phyloP scores from a whole-genome alignment of 1,284 basidiomycete genomes.

The Rhodotorula sp. region DNA sequence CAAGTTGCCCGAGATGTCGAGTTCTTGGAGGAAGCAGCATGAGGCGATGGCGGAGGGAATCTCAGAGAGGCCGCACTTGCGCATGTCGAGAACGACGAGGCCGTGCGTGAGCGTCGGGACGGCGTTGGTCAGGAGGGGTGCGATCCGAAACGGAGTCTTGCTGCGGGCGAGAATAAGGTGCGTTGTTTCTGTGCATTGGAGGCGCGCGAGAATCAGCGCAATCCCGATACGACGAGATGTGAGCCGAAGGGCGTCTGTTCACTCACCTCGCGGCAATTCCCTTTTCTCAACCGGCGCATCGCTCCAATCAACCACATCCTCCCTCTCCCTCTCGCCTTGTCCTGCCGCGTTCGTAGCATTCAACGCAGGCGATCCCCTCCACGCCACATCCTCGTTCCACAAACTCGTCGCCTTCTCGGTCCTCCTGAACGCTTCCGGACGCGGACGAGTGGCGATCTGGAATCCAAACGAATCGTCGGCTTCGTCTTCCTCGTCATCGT shows the following conservation, averaged over 20 bases:
- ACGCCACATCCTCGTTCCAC: constrained; percentile 6
- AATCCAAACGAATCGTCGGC: constrained; percentile 14
- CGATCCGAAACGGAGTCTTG: constrained; percentile 69
- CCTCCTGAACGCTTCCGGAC: background rate
- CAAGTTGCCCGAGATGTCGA: constrained; percentile 88
- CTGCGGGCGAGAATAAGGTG: constrained; percentile 80
- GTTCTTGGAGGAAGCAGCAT: constrained; percentile 71
- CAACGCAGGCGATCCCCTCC: background rate
- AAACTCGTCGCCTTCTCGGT: background rate
- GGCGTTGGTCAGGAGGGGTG: constrained; percentile 64
- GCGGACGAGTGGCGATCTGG: background rate
- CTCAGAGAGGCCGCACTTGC: constrained; percentile 60
- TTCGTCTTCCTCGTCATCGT: constrained; percentile 12
- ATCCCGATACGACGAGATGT: too few relatives aligned
- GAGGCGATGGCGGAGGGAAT: constrained; percentile 72
- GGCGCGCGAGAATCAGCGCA: background rate
- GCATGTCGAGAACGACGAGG: constrained; percentile 84
- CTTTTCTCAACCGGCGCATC: constrained; percentile 5
- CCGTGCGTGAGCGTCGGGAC: constrained; percentile 70
- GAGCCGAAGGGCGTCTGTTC: background rate
- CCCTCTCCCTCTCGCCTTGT: background rate
- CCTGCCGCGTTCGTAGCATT: background rate
- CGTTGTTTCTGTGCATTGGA: constrained; percentile 65
- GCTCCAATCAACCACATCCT: constrained; percentile 1
- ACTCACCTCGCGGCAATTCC: constrained; percentile 20